A percentile compares a stretch with the other conserved stretches of the same genome.
Conservation (phyloP, 1,284 basidiomycete species). For the Ganoderma boninense region DNA sequence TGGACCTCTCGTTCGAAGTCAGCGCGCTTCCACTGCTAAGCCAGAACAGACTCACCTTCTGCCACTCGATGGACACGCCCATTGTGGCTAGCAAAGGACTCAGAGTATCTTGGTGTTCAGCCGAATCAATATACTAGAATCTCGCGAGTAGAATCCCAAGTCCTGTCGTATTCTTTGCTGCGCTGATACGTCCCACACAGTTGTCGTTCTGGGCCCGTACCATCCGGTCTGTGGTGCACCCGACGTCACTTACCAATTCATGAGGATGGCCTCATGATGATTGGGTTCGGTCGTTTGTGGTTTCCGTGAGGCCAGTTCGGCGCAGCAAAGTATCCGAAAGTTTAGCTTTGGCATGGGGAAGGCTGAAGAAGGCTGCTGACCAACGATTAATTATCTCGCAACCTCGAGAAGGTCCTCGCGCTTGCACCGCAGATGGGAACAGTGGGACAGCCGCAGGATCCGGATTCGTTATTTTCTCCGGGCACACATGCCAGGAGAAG, state of each 20-base stretch:
- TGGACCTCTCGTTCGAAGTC: slow-evolving; percentile 66
- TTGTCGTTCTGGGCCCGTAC: neutral
- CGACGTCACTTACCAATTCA: too few species aligned
- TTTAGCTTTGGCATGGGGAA: too few species aligned
- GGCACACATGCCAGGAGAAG: neutral
- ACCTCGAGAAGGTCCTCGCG: neutral
- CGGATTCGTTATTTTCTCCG: neutral
- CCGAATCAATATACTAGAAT: neutral
- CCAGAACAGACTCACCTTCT: slow-evolving; percentile 73
- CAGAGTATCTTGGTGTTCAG: neutral
- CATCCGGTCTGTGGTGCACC: too few species aligned
- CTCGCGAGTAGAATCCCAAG: neutral
- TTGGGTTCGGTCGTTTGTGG: too few species aligned
- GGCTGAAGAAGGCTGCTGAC: neutral
- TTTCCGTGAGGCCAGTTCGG: too few species aligned
- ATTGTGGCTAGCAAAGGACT: slow-evolving; percentile 58
- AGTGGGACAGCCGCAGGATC: neutral
- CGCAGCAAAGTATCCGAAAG: too few species aligned
- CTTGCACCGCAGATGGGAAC: neutral
- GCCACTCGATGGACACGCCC: slow-evolving; percentile 79
- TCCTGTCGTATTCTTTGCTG: neutral
- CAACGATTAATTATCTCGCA: neutral
- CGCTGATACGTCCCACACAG: slow-evolving; percentile 1
- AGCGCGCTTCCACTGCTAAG: slow-evolving; percentile 78
- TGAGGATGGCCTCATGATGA: too few species aligned